Percentiles rank a stretch among this genome's conserved stretches.
phyloP scores from a whole-genome alignment of 495 filamentous ascomycete species.

The Glonium stellatum region DNA sequence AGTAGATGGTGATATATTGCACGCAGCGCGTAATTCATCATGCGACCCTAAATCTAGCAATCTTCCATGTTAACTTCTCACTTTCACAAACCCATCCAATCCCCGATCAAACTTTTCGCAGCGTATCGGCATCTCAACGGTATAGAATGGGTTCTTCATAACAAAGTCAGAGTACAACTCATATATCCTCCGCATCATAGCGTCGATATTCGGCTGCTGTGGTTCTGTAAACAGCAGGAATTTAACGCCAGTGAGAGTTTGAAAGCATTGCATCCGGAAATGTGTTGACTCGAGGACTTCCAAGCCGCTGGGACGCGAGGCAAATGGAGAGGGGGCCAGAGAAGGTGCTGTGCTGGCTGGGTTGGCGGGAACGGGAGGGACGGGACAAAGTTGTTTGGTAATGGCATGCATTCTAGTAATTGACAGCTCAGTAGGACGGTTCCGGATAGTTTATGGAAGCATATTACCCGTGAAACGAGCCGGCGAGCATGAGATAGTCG shows the following conservation, averaged over 20 bases:
- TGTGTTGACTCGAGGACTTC: slow-evolving; percentile 86
- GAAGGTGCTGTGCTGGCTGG: slow-evolving; percentile 26
- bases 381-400: slow-evolving; percentile 32
- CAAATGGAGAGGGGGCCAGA: slow-evolving; percentile 38
- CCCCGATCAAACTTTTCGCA: slow-evolving; percentile 91
- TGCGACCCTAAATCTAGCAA: not conserved
- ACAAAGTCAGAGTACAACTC: slow-evolving; percentile 95
- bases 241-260: slow-evolving; percentile 87
- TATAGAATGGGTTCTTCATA: slow-evolving; percentile 99
- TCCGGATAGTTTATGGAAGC: slow-evolving; percentile 35
- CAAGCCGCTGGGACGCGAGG: slow-evolving; percentile 60
- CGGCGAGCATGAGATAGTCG: slow-evolving; percentile 93
- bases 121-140: slow-evolving; percentile 91
- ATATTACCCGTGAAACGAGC: slow-evolving; percentile 89
- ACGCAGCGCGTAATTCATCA: not conserved
- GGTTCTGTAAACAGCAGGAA: slow-evolving; percentile 95
- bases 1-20: not conserved
- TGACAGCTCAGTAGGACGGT: slow-evolving; percentile 37
- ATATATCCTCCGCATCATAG: slow-evolving; percentile 74
- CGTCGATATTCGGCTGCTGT: slow-evolving; percentile 77
- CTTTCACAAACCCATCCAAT: slow-evolving; percentile 63
- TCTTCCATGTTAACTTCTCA: slow-evolving; percentile 18
- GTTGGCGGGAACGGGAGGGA: slow-evolving; percentile 28
- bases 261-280: slow-evolving; percentile 93
- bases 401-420: slow-evolving; percentile 26